Percentiles rank a stretch among this genome's conserved stretches.
Conservation (phyloP, 2,329 filamentous ascomycete genomes). For the Didymosphaeria variabile region DNA sequence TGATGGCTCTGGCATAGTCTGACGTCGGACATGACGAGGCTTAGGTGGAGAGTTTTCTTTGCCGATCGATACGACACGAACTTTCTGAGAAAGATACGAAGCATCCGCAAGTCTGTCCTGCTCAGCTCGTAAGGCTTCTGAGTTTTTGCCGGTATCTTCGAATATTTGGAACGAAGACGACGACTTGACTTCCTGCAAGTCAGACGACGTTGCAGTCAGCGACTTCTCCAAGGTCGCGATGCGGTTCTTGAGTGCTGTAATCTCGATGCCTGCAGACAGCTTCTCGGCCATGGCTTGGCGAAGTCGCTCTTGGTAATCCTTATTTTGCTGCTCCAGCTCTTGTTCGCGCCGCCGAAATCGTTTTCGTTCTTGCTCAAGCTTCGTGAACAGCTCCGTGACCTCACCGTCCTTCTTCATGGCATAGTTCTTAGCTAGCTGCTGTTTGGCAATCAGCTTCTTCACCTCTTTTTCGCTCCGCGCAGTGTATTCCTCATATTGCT, state of each 20-base stretch:
- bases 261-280: slow-evolving; percentile 41
- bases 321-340: slow-evolving; percentile 68
- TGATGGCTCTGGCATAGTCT: slow-evolving; percentile 32
- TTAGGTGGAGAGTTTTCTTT: slow-evolving; percentile 47
- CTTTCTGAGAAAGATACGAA: slow-evolving; percentile 28
- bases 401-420: slow-evolving; percentile 80
- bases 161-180: slow-evolving; percentile 39
- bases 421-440: slow-evolving; percentile 80
- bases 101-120: slow-evolving; percentile 21
- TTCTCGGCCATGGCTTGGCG: slow-evolving; percentile 46
- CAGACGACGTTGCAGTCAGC: slow-evolving; percentile 25
- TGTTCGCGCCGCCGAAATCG: slow-evolving; percentile 72
- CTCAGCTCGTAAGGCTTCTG: slow-evolving; percentile 20
- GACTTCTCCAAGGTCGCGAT: slow-evolving; percentile 42
- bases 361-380: slow-evolving; percentile 73
- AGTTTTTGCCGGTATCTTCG: slow-evolving; percentile 40
- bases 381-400: slow-evolving; percentile 70
- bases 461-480: slow-evolving; percentile 76
- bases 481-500: slow-evolving; percentile 77
- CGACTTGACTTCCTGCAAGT: slow-evolving; percentile 25
- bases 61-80: slow-evolving; percentile 27
- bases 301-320: slow-evolving; percentile 51
- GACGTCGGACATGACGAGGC: slow-evolving; percentile 31
- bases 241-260: slow-evolving; percentile 44
- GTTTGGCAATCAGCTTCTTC: slow-evolving; percentile 80